Percentiles rank a stretch among this genome's conserved stretches.
Evolutionary conservation across 106 monocot species (phyloP).

Genomic region (Apostasia ramifera): DNA sequence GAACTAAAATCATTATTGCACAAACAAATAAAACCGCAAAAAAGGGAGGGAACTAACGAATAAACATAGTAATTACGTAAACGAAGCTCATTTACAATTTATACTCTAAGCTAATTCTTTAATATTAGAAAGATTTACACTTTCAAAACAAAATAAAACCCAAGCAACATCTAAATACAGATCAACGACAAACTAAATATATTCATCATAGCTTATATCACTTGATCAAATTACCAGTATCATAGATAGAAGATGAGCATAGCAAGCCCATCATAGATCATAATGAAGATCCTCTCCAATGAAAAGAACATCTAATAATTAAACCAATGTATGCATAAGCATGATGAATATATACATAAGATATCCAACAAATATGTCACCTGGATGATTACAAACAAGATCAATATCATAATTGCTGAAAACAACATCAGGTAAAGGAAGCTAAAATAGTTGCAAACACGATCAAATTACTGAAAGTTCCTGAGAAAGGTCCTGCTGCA

Average conservation of each 20-base stretch:
- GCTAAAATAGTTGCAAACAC: slow-evolving; percentile 10
- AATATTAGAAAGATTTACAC: no score
- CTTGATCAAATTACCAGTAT: slow-evolving; percentile 48
- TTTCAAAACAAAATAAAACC: no score
- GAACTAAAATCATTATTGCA: no score
- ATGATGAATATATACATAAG: no score
- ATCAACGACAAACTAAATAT: slow-evolving; percentile 18
- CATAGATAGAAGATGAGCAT: slow-evolving; percentile 17
- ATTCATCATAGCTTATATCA: slow-evolving; percentile 41
- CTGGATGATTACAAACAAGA: slow-evolving; percentile 48
- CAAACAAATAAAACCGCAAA: no score
- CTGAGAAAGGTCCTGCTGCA: no score
- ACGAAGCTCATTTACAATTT: no score
- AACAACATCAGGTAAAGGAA: slow-evolving; percentile 47
- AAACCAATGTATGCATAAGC: no score
- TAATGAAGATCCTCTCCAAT: slow-evolving; percentile 10
- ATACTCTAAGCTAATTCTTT: no score
- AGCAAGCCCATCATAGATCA: slow-evolving; percentile 13
- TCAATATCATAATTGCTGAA: slow-evolving; percentile 25
- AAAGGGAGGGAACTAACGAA: no score
- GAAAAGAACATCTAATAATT: slow-evolving; percentile 16
- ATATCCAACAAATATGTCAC: slow-evolving; percentile 5
- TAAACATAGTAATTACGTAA: no score
- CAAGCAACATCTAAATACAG: slow-evolving; percentile 27
- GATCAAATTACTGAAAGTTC: no score